Percentiles rank a stretch among this genome's conserved stretches.
Conservation (phyloP, 306 rosid genomes). For the Rosa multiflora region DNA sequence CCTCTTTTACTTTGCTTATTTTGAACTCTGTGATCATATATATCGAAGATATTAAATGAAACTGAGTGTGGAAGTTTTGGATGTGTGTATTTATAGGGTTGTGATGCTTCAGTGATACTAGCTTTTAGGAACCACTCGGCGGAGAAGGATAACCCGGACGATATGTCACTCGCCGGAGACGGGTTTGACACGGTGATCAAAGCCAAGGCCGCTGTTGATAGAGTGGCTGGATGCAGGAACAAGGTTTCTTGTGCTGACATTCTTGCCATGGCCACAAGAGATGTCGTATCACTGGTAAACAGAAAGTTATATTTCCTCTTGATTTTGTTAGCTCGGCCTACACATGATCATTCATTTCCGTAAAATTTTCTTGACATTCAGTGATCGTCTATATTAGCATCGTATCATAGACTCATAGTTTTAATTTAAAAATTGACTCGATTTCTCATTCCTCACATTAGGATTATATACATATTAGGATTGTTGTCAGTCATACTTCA, state of each 20-base stretch:
- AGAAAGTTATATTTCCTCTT: not conserved
- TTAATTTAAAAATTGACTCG: not conserved
- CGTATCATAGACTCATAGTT: not conserved
- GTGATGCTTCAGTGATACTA: slow-evolving; percentile 88
- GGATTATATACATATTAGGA: not conserved
- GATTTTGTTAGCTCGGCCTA: not conserved
- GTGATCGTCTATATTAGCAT: not conserved
- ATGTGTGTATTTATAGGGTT: slow-evolving; percentile 50
- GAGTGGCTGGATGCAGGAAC: slow-evolving; percentile 55
- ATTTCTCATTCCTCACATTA: too few relatives aligned
- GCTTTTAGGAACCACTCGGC: slow-evolving; percentile 45
- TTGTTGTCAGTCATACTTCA: not conserved
- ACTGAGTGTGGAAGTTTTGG: not conserved
- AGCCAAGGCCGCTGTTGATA: slow-evolving; percentile 84
- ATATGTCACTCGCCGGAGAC: slow-evolving; percentile 82
- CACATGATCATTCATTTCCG: not conserved
- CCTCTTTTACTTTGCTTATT: not conserved
- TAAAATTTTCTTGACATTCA: not conserved
- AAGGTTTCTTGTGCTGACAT: slow-evolving; percentile 95
- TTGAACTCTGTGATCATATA: not conserved
- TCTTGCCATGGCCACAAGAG: slow-evolving; percentile 88
- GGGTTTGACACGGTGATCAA: slow-evolving; percentile 89
- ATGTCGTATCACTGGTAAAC: slow-evolving; percentile 64
- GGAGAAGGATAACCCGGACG: slow-evolving; percentile 63
- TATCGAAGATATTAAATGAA: not conserved